Percentiles rank a stretch among this genome's conserved stretches.
Evolutionary conservation across 2,329 filamentous ascomycete species (phyloP).

Genomic region (Diplodia corticola): DNA sequence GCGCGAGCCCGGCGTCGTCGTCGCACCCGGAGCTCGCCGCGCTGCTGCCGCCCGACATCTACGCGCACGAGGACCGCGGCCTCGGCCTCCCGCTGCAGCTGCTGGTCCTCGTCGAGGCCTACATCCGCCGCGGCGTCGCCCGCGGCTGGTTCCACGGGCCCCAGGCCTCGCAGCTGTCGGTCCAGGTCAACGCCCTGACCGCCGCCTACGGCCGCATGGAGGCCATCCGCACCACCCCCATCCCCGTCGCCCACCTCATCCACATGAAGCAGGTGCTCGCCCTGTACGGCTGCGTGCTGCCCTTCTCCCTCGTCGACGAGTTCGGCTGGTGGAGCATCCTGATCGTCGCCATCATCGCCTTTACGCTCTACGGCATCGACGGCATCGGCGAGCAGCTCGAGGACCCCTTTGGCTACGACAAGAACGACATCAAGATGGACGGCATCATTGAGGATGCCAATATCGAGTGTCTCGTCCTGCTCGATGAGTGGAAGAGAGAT

Average conservation of each 20-base stretch:
- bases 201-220: conserved; percentile 65
- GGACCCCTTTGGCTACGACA: conserved; percentile 66
- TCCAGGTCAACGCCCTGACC: conserved; percentile 57
- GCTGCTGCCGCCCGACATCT: conserved; percentile 35
- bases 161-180: conserved; percentile 58
- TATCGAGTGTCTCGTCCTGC: conserved; percentile 58
- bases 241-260: conserved; percentile 65
- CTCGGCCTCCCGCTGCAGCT: conserved; percentile 62
- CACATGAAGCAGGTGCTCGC: conserved; percentile 65
- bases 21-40: conserved; percentile 35
- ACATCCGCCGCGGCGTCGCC: conserved; percentile 58
- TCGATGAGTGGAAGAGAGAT: conserved; percentile 57
- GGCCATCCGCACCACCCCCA: conserved; percentile 64
- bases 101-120: conserved; percentile 60
- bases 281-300: conserved; percentile 60
- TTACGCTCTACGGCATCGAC: conserved; percentile 65
- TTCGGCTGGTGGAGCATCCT: conserved; percentile 64
- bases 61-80: conserved; percentile 57
- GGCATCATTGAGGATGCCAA: conserved; percentile 62
- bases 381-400: conserved; percentile 65
- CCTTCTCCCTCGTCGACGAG: conserved; percentile 63
- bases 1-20: conserved; percentile 7
- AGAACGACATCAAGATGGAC: conserved; percentile 69
- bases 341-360: conserved; percentile 60
- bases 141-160: conserved; percentile 62